A percentile compares a stretch with the other conserved stretches of the same genome.
Evolutionary conservation across 2,329 filamentous ascomycete genomes (phyloP).

Genomic region (Aspergillus thermomutatus): DNA sequence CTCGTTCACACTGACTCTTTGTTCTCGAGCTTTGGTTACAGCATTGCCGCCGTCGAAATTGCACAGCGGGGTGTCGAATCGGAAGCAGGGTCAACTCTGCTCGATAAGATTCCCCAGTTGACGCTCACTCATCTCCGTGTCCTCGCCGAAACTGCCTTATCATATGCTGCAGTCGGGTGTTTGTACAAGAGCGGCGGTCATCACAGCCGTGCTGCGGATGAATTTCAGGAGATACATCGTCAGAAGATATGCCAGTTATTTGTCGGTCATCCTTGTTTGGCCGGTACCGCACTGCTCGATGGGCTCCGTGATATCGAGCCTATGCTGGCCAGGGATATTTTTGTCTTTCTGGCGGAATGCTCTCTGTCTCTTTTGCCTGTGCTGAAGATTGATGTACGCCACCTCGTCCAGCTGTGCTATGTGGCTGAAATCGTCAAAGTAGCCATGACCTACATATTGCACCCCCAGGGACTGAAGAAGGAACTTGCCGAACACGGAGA

Average conservation of each 20-base stretch:
- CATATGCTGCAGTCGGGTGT: constrained; percentile 75
- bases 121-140: constrained; percentile 82
- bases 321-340: constrained; percentile 36
- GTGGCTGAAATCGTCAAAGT: constrained; percentile 87
- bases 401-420: constrained; percentile 82
- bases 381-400: constrained; percentile 69
- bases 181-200: constrained; percentile 60
- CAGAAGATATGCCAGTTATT: constrained; percentile 76
- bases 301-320: constrained; percentile 39
- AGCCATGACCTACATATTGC: constrained; percentile 53
- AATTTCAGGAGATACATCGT: constrained; percentile 66
- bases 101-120: constrained; percentile 82
- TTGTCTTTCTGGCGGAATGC: constrained; percentile 71
- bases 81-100: constrained; percentile 67
- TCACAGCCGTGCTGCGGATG: constrained; percentile 54
- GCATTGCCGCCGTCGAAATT: constrained; percentile 86
- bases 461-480: constrained; percentile 35
- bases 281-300: constrained; percentile 30
- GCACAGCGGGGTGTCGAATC: constrained; percentile 81
- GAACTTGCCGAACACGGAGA: constrained; percentile 30
- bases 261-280: constrained; percentile 50
- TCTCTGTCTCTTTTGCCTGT: constrained; percentile 67
- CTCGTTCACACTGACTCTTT: constrained; percentile 45
- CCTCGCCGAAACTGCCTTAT: constrained; percentile 80
- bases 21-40: constrained; percentile 64